These are phyloP conservation scores for Lindgomyces ingoldianus DNA, from an alignment of 495 filamentous ascomycete genomes.

Conservation along the genomic window DNA sequence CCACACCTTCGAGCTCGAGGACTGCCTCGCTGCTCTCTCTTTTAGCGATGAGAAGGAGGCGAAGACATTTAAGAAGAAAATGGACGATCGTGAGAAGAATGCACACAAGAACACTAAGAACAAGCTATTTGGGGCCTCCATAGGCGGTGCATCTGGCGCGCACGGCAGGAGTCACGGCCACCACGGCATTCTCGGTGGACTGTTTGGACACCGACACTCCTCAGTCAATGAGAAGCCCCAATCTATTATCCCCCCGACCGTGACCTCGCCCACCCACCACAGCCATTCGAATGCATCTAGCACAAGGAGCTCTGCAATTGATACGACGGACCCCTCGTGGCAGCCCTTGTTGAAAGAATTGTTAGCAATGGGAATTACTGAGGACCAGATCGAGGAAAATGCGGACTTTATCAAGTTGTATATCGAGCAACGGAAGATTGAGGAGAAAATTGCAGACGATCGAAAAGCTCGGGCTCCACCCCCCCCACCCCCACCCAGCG, in stretches of 20 bases:
- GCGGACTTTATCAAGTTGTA: slow-evolving; percentile 94
- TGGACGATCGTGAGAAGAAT: slow-evolving; percentile 91
- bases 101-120: slow-evolving; percentile 79
- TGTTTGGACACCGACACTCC: slow-evolving; percentile 69
- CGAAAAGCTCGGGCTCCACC: slow-evolving; percentile 59
- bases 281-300: slow-evolving; percentile 34
- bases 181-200: slow-evolving; percentile 42
- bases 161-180: slow-evolving; percentile 30
- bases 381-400: slow-evolving; percentile 88
- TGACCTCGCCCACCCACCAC: slow-evolving; percentile 41
- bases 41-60: slow-evolving; percentile 97
- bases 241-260: slow-evolving; percentile 52
- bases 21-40: slow-evolving; percentile 83
- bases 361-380: slow-evolving; percentile 81
- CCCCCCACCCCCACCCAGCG: slow-evolving; percentile 62
- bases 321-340: slow-evolving; percentile 80
- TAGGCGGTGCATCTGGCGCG: slow-evolving; percentile 44
- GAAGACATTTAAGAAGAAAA: slow-evolving; percentile 89
- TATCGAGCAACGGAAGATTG: slow-evolving; percentile 75
- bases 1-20: slow-evolving; percentile 92
- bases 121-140: slow-evolving; percentile 65
- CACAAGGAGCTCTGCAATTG: slow-evolving; percentile 63
- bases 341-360: slow-evolving; percentile 83
- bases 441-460: slow-evolving; percentile 48
- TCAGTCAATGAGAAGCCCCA: slow-evolving; percentile 57